Evolutionary conservation across 345 rosid species (phyloP).

Genomic region (Rhizophora mangle): DNA sequence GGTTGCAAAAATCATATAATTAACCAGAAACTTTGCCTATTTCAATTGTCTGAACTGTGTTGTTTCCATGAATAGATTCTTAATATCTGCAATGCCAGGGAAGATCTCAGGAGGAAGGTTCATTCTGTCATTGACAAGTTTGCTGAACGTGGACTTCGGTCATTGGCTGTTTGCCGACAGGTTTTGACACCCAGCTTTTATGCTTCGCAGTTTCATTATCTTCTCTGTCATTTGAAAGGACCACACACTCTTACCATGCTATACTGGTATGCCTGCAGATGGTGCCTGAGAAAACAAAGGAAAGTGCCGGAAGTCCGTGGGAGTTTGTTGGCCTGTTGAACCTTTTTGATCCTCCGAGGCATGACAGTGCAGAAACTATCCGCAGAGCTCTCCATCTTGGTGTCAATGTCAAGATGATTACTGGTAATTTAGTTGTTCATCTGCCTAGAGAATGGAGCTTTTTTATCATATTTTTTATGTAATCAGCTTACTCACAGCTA

Average conservation of each 20-base stretch:
- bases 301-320: constrained; percentile 71
- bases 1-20: background rate
- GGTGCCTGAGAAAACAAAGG: constrained; percentile 70
- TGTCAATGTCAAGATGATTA: constrained; percentile 96
- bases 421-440: constrained; percentile 27
- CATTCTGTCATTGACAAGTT: constrained; percentile 59
- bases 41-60: constrained; percentile 2
- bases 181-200: constrained; percentile 23
- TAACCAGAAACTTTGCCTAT: background rate
- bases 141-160: constrained; percentile 83
- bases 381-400: constrained; percentile 85
- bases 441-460: background rate
- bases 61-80: constrained; percentile 45
- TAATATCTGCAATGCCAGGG: constrained; percentile 51
- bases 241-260: background rate
- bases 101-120: constrained; percentile 55
- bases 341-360: constrained; percentile 91
- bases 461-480: background rate
- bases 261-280: constrained; percentile 28
- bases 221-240: background rate
- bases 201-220: background rate
- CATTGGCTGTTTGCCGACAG: constrained; percentile 78
- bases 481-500: background rate
- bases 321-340: constrained; percentile 74
- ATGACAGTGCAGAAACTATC: constrained; percentile 96